Conservation (phyloP, 345 rosid genomes). For the Corchorus capsularis region DNA sequence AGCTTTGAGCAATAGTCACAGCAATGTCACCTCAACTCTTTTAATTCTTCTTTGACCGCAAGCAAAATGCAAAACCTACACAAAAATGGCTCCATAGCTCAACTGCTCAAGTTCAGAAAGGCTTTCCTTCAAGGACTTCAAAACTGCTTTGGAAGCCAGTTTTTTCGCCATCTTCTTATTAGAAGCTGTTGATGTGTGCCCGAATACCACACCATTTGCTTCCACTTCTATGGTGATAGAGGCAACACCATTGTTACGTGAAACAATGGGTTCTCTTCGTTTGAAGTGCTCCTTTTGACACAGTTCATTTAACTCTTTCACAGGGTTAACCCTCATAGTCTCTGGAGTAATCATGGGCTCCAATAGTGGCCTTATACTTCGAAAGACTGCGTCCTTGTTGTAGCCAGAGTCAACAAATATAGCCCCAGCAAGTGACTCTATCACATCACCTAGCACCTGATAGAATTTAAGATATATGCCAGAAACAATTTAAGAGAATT, state of each 20-base stretch:
- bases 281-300: conserved; percentile 51
- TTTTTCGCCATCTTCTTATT: conserved; percentile 57
- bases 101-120: not conserved
- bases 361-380: conserved; percentile 67
- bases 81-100: not conserved
- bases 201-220: conserved; percentile 43
- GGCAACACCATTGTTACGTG: conserved; percentile 25
- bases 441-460: conserved; percentile 88
- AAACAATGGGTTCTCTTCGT: conserved; percentile 16
- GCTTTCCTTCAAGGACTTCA: conserved; percentile 47
- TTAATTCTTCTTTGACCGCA: not conserved
- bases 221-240: conserved; percentile 49
- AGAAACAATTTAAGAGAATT: not conserved
- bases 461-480: not conserved
- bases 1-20: no score
- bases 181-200: conserved; percentile 39
- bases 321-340: conserved; percentile 64
- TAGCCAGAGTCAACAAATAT: conserved; percentile 79
- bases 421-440: conserved; percentile 91
- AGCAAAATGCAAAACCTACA: not conserved
- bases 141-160: conserved; percentile 57
- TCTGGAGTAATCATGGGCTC: conserved; percentile 72
- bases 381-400: conserved; percentile 57
- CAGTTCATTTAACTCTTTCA: conserved; percentile 55
- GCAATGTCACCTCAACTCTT: not conserved